Evolutionary conservation across 805 yeast species (phyloP), one percentile per base, ranked within the genome.

Genomic region (Schwanniomyces occidentalis): DNA sequence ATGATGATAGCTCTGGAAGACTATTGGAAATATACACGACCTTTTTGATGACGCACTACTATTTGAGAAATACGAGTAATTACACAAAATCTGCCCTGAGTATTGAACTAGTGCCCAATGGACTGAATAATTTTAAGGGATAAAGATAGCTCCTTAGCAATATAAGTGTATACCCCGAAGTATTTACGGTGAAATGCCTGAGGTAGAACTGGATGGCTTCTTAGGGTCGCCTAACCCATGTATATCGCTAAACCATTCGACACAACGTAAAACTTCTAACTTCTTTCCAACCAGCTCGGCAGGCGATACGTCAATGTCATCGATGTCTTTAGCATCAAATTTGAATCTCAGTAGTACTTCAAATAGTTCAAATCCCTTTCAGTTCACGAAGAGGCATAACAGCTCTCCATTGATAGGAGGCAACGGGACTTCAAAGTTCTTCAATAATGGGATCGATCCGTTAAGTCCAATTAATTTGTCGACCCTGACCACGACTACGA

Each of bases 321-420:
- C 28, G 14, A 14, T 22, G 15, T 19, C 30, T 28, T 13, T 22
- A 20, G n/a, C n/a, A n/a, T 20, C 22, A 20, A 20, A 20, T 20
- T 8, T 9, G 9, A 7, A 7, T 20, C 22, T 20, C 7, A 8
- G 19, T 15, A 29, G 22, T 12, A 15, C 35, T 14, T 16, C 31
- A n/a, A 27, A 29, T 7, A 31, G 18, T 27, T 28, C 29, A 10
- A 30, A 18, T 25, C 35, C 22, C 16, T 25, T 22, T 7, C 15
- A 19, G 10, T 28, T 15, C 19, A 18, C 38, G 20, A 42, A 35
- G 28, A 29, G 48, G 15, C 48, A 44, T 30, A 36, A 44, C 30
- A 42, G 43, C 15, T 45, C 47, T 8, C 51, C 49, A 9, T 31
- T 46, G 37, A 40, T 43, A 4, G 49, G 49, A 8, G 22, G 9